Evolutionary conservation across 257 asterid genomes (phyloP).

Genomic region (Anisodus tanguticus): DNA sequence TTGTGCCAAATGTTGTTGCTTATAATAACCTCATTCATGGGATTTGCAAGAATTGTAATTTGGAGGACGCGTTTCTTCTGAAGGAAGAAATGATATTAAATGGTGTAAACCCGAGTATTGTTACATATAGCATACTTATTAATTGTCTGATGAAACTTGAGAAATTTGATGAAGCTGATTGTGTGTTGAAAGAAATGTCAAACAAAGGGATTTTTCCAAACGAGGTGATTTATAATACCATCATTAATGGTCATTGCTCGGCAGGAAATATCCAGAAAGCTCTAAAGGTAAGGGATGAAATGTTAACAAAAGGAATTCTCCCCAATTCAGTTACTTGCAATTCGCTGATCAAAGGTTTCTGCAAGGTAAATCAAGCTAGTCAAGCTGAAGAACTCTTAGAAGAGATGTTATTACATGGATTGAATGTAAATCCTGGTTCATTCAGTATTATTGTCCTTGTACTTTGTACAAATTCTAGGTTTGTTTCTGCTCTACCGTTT

Average conservation of each 20-base stretch:
- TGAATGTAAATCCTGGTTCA: conserved; percentile 55
- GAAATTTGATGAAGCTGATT: conserved; percentile 64
- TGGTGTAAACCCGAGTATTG: conserved; percentile 67
- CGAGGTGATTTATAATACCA: conserved; percentile 65
- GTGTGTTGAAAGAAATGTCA: conserved; percentile 66
- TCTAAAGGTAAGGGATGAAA: conserved; percentile 61
- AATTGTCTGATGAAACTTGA: conserved; percentile 66
- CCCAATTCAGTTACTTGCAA: conserved; percentile 69
- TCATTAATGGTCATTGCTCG: conserved; percentile 77
- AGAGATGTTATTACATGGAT: conserved; percentile 61
- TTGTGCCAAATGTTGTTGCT: conserved; percentile 70
- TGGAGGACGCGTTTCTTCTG: conserved; percentile 63
- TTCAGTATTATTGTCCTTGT: conserved; percentile 52
- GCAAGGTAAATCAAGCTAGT: conserved; percentile 64
- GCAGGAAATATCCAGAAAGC: conserved; percentile 62
- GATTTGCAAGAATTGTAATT: conserved; percentile 55
- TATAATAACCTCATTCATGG: conserved; percentile 82
- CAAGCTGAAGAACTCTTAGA: conserved; percentile 58
- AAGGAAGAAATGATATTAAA: conserved; percentile 66
- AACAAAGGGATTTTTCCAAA: conserved; percentile 63
- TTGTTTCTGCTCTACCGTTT: conserved; percentile 57
- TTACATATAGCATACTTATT: conserved; percentile 69
- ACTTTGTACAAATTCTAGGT: conserved; percentile 51
- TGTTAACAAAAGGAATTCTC: conserved; percentile 52
- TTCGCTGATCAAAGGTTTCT: conserved; percentile 64